Percentiles rank a stretch among this genome's conserved stretches.
Conservation (phyloP, 176 grass and related monocot genomes). For the Oryza rufipogon region DNA sequence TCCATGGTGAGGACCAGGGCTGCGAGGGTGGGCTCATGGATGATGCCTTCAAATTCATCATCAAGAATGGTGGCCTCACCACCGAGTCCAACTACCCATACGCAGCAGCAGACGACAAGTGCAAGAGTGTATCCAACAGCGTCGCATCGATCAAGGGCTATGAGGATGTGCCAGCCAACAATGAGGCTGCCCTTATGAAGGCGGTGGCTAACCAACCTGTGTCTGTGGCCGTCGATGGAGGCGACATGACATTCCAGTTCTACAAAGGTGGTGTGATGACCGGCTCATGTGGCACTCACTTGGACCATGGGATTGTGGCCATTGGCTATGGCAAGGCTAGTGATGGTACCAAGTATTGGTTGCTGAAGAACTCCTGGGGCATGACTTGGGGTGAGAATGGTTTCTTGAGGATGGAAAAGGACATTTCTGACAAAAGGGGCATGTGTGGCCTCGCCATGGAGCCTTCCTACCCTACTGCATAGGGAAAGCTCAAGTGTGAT, state of each 20-base stretch:
- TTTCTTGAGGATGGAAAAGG: neutral
- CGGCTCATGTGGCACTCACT: slow-evolving; percentile 15
- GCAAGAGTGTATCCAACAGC: slow-evolving; percentile 17
- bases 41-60: slow-evolving; percentile 53
- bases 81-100: slow-evolving; percentile 46
- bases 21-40: slow-evolving; percentile 54
- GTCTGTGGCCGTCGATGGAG: slow-evolving; percentile 47
- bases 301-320: slow-evolving; percentile 47
- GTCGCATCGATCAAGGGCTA: slow-evolving; percentile 39
- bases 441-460: slow-evolving; percentile 46
- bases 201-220: slow-evolving; percentile 49
- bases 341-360: slow-evolving; percentile 47
- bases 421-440: slow-evolving; percentile 27
- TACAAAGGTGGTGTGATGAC: slow-evolving; percentile 55
- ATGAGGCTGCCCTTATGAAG: slow-evolving; percentile 49
- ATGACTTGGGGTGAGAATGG: slow-evolving; percentile 8
- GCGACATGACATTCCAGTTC: slow-evolving; percentile 45
- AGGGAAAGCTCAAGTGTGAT: neutral
- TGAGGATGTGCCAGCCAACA: slow-evolving; percentile 46
- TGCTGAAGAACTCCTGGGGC: slow-evolving; percentile 31
- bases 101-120: slow-evolving; percentile 28
- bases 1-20: slow-evolving; percentile 42
- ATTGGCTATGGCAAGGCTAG: slow-evolving; percentile 39
- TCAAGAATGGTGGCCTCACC: slow-evolving; percentile 16
- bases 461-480: slow-evolving; percentile 31